phyloP scores from a whole-genome alignment of 768 basidiomycete species.

The Amanita molliuscula region DNA sequence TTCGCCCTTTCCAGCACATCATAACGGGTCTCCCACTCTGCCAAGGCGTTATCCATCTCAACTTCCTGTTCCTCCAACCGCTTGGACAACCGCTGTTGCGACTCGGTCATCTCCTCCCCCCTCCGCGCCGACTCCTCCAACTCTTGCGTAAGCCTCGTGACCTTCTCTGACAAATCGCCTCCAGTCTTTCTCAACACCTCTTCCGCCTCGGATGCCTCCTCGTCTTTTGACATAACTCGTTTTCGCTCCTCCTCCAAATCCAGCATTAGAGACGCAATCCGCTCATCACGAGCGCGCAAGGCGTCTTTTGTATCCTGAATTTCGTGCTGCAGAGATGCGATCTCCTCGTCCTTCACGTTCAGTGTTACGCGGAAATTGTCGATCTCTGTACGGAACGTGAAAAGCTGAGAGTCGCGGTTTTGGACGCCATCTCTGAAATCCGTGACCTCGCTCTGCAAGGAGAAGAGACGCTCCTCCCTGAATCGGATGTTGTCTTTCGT shows the following conservation, averaged over 20 bases:
- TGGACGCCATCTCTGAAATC: constrained; percentile 4
- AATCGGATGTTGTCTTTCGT: constrained; percentile 3
- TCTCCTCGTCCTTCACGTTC: constrained; percentile 5
- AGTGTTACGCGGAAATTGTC: constrained; percentile 5
- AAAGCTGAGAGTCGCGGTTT: not conserved
- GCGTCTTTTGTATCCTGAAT: not conserved
- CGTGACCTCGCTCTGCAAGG: not conserved
- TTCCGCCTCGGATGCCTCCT: not conserved
- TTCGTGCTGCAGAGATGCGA: constrained; percentile 5
- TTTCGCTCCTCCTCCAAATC: constrained; percentile 3
- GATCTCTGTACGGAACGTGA: constrained; percentile 2
- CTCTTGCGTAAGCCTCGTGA: not conserved
- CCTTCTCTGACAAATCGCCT: not conserved
- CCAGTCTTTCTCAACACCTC: not conserved
- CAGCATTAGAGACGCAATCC: constrained; percentile 1
- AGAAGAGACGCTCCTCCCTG: not conserved
- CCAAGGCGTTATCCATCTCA: not conserved
- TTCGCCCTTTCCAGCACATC: constrained; percentile 3
- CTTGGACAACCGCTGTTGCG: not conserved
- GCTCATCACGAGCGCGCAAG: constrained; percentile 1
- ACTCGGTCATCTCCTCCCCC: not conserved
- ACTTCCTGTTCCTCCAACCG: constrained; percentile 1
- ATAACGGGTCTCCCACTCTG: not conserved
- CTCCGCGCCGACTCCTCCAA: constrained; percentile 1
- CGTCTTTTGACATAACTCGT: not conserved